Conservation (phyloP, 805 yeast genomes). For the Starmerella bacillaris region DNA sequence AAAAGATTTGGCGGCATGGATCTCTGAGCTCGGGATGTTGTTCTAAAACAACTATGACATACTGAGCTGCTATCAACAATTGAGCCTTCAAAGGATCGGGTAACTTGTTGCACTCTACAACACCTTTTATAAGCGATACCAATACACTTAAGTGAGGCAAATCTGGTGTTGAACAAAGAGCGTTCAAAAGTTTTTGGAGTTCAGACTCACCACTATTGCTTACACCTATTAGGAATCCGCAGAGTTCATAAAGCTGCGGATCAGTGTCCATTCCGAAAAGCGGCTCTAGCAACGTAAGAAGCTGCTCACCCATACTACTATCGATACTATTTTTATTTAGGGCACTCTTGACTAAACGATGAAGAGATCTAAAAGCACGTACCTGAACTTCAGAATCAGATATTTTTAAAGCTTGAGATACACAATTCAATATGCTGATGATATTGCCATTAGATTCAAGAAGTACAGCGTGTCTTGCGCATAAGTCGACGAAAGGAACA, state of each 20-base stretch:
- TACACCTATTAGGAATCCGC: slow-evolving; percentile 57
- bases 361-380: not conserved
- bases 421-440: not conserved
- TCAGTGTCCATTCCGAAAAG: not conserved
- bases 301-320: not conserved
- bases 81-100: slow-evolving; percentile 26
- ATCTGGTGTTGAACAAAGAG: slow-evolving; percentile 38
- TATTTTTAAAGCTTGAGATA: not conserved
- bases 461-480: not conserved
- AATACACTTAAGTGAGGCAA: slow-evolving; percentile 64
- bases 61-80: slow-evolving; percentile 58
- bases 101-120: slow-evolving; percentile 29
- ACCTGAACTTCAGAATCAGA: not conserved
- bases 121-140: slow-evolving; percentile 79
- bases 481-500: slow-evolving; percentile 1
- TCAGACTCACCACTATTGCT: slow-evolving; percentile 35
- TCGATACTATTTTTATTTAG: not conserved
- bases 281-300: not conserved
- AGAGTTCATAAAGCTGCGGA: slow-evolving; percentile 53
- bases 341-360: not conserved
- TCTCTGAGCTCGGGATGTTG: slow-evolving; percentile 60
- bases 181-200: slow-evolving; percentile 58
- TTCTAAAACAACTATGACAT: slow-evolving; percentile 67
- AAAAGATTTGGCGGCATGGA: slow-evolving; percentile 70
- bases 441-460: not conserved